Evolutionary conservation across 768 basidiomycete species (phyloP), one percentile per base, ranked within the genome.

Genomic region (Suillus lakei): DNA sequence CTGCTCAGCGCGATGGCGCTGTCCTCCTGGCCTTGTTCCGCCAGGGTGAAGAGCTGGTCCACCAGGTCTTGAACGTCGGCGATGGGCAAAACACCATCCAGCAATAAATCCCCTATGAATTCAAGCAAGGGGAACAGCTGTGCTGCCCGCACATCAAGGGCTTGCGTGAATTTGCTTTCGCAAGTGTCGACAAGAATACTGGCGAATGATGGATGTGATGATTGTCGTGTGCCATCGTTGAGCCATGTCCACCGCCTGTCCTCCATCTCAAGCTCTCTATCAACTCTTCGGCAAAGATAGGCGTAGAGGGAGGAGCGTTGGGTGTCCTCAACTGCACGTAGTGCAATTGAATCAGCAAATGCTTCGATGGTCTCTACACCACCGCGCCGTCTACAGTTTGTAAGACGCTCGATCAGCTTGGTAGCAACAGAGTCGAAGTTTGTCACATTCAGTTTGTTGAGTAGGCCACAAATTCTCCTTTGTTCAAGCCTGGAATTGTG

Each of bases 391-490:
- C 81, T 77, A 15, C 81, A 81, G 68, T 78, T 79, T 74, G 85
- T 82, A 53, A 84, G 83, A 80, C 82, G 83, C 32, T 78, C 78
- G 56, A 84, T 77, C 68, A 87, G 84, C 69, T 83, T 81, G 50
- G 77, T 72, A 46, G 84, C 81, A 67, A 86, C 82, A 46, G 79
- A 78, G 60, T 84, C 83, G 75, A 86, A 85, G 67, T 81, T 82
- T 66, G 83, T 80, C 66, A 81, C 74, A 4, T 85, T 84, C 43
- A 88, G 79, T 78, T 85, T 86, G 83, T 88, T 88, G 68, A 88
- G 80, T 62, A 87, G 73, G 50, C 84, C 80, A 72, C 86, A 86
- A 71, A 86, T 81, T 71, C 83, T 83, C 60, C 83, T 79, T 63
- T 84, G 81, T 56, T 85, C 79, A 64, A 78, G 74, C 46, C 78